Evolutionary conservation across 2,329 filamentous ascomycete genomes (phyloP).

Genomic region (Talaromyces sp.): DNA sequence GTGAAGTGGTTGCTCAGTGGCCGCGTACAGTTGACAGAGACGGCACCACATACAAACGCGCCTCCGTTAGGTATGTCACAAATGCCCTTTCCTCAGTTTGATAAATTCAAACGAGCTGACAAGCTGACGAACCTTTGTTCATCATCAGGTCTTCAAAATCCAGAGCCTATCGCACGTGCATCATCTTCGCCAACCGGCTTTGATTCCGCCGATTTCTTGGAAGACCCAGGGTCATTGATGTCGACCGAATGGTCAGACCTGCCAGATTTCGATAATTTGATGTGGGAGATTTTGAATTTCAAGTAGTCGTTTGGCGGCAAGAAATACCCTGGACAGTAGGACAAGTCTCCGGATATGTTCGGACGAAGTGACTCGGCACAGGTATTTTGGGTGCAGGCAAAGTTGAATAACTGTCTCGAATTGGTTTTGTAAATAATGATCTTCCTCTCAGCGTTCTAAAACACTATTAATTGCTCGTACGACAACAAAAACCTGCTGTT

Average conservation of each 20-base stretch:
- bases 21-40: not conserved
- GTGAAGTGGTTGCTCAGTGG: slow-evolving; percentile 17
- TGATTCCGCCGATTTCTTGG: not conserved
- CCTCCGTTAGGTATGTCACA: not conserved
- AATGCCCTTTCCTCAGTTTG: not conserved
- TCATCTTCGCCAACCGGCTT: not conserved
- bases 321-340: not conserved
- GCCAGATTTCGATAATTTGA: not conserved
- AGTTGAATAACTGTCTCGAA: not conserved
- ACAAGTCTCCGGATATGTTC: not conserved
- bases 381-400: too few relatives aligned
- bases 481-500: not conserved
- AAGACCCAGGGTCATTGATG: not conserved
- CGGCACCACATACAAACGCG: not conserved
- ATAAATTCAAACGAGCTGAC: not conserved
- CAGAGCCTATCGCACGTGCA: not conserved
- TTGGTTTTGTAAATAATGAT: not conserved
- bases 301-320: not conserved
- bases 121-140: not conserved
- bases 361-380: not conserved
- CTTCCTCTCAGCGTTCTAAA: not conserved
- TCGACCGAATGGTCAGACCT: not conserved
- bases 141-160: not conserved
- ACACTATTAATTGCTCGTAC: not conserved
- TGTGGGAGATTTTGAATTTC: not conserved